Conservation (phyloP, 2,329 filamentous ascomycete genomes). For the Xylariales sp. region DNA sequence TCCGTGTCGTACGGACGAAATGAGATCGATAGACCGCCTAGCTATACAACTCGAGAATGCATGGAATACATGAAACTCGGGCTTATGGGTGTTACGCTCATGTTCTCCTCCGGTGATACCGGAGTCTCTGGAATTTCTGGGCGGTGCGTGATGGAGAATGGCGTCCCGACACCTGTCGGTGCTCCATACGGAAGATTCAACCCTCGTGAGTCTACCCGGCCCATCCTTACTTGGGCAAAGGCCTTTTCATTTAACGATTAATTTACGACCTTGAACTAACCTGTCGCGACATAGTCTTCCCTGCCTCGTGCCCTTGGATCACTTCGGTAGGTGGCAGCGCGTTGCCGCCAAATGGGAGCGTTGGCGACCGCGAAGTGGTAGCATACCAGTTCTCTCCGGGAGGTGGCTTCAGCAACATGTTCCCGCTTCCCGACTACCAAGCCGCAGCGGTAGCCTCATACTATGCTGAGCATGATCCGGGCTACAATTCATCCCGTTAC, state of each 20-base stretch:
- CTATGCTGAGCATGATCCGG: slow-evolving; percentile 42
- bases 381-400: slow-evolving; percentile 14
- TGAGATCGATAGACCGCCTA: slow-evolving; percentile 60
- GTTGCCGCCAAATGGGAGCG: slow-evolving; percentile 16
- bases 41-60: slow-evolving; percentile 63
- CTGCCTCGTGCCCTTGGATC: slow-evolving; percentile 26
- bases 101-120: slow-evolving; percentile 32
- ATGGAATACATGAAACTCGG: slow-evolving; percentile 51
- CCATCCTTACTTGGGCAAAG: background rate
- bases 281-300: slow-evolving; percentile 12
- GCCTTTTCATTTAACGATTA: background rate
- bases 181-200: slow-evolving; percentile 11
- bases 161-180: background rate
- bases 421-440: slow-evolving; percentile 45
- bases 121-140: slow-evolving; percentile 24
- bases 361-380: slow-evolving; percentile 14
- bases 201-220: slow-evolving; percentile 9
- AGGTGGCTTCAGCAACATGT: slow-evolving; percentile 44
- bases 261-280: background rate
- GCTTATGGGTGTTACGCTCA: slow-evolving; percentile 29
- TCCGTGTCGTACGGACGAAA: slow-evolving; percentile 64
- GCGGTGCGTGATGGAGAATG: slow-evolving; percentile 15
- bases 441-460: slow-evolving; percentile 40
- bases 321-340: slow-evolving; percentile 25
- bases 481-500: slow-evolving; percentile 40